These are phyloP conservation scores for Plasmodium ovale DNA, from an alignment of 169 alveolate genomes.

Conservation along the genomic window DNA sequence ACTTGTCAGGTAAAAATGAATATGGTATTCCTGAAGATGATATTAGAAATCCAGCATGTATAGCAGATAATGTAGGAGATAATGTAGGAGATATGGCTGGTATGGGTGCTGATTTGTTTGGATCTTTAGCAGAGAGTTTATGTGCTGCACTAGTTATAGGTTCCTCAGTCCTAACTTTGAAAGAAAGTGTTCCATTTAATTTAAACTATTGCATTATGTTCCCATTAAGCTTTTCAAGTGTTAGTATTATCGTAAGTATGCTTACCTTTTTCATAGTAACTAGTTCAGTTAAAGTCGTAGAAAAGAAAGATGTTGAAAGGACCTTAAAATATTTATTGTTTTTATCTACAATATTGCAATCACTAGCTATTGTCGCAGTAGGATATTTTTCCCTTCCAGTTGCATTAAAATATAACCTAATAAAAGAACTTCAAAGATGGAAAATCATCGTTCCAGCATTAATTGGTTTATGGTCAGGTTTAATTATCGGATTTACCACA, in stretches of 20 bases:
- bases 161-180: constrained; percentile 80
- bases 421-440: constrained; percentile 76
- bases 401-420: constrained; percentile 28
- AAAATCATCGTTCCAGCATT: constrained; percentile 82
- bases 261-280: constrained; percentile 86
- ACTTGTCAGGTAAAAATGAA: constrained; percentile 92
- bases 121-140: constrained; percentile 93
- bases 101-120: constrained; percentile 95
- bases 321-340: constrained; percentile 89
- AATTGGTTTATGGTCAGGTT: constrained; percentile 89
- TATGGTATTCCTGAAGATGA: constrained; percentile 92
- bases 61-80: constrained; percentile 96
- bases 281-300: constrained; percentile 78
- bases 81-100: constrained; percentile 96
- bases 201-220: constrained; percentile 82
- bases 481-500: constrained; percentile 88
- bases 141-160: constrained; percentile 94
- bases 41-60: constrained; percentile 94
- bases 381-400: constrained; percentile 79
- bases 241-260: constrained; percentile 88
- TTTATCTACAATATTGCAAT: constrained; percentile 88
- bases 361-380: constrained; percentile 85
- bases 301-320: constrained; percentile 85
- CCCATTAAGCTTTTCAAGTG: constrained; percentile 86
- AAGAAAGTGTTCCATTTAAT: constrained; percentile 15